These are phyloP conservation scores for Metarhizium anisopliae DNA, from an alignment of 2,329 filamentous ascomycete genomes.

Conservation along the genomic window DNA sequence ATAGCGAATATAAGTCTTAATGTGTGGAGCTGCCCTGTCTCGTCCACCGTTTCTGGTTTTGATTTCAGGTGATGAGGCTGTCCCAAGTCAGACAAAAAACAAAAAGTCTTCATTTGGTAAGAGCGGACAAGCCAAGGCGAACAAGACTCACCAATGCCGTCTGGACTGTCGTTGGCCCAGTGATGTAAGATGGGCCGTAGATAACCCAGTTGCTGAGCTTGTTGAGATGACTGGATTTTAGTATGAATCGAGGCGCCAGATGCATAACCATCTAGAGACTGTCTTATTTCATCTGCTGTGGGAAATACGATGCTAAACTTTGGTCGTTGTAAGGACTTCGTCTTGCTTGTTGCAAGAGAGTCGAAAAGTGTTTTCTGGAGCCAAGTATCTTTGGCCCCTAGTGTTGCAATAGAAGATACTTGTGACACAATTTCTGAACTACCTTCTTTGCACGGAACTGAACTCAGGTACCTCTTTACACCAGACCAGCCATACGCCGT, in stretches of 20 bases:
- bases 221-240: slow-evolving; percentile 60
- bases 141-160: slow-evolving; percentile 17
- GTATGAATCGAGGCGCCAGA: slow-evolving; percentile 77
- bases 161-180: slow-evolving; percentile 57
- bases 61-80: slow-evolving; percentile 18
- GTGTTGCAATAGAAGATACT: slow-evolving; percentile 74
- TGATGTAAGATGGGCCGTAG: slow-evolving; percentile 62
- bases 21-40: slow-evolving; percentile 68
- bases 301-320: slow-evolving; percentile 71
- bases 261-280: slow-evolving; percentile 66
- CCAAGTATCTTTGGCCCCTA: slow-evolving; percentile 65
- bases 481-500: slow-evolving; percentile 72
- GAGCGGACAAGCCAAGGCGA: neutral
- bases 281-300: slow-evolving; percentile 67
- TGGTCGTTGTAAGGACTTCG: slow-evolving; percentile 24
- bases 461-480: slow-evolving; percentile 48
- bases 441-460: slow-evolving; percentile 36
- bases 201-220: slow-evolving; percentile 66
- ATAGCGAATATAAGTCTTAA: slow-evolving; percentile 80
- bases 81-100: neutral
- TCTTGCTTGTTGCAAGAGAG: slow-evolving; percentile 29
- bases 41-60: slow-evolving; percentile 44
- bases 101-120: neutral
- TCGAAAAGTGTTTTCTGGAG: slow-evolving; percentile 55
- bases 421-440: slow-evolving; percentile 48